Evolutionary conservation across 768 basidiomycete species (phyloP).

Genomic region (Aureoboletus auriporus): DNA sequence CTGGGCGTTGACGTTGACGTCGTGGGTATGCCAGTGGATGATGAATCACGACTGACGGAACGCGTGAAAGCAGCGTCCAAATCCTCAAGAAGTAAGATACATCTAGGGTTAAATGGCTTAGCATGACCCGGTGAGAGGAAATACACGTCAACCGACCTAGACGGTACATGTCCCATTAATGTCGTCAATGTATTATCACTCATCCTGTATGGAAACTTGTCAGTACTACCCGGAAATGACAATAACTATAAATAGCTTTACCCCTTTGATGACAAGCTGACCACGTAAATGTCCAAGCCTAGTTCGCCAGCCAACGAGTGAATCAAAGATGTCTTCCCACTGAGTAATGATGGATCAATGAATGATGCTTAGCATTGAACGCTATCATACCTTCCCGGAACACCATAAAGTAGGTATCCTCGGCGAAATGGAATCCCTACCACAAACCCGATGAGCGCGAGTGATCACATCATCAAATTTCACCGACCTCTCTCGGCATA

Average conservation of each 20-base stretch:
- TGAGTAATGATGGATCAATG: conserved; percentile 28
- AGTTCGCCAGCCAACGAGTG: conserved; percentile 84
- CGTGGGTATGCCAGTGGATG: conserved; percentile 71
- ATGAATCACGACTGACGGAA: conserved; percentile 76
- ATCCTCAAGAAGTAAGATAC: conserved; percentile 91
- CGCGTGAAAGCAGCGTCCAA: conserved; percentile 90
- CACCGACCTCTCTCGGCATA: conserved; percentile 82
- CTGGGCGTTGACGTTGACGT: conserved; percentile 39
- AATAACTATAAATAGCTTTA: conserved; percentile 30
- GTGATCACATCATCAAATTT: conserved; percentile 14
- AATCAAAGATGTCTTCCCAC: conserved; percentile 84
- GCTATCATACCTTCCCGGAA: conserved; percentile 67
- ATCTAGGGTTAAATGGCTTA: conserved; percentile 41
- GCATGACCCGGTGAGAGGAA: conserved; percentile 8
- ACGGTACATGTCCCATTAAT: conserved; percentile 85
- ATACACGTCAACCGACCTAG: conserved; percentile 46
- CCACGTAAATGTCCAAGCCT: conserved; percentile 86
- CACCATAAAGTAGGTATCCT: conserved; percentile 81
- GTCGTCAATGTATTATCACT: conserved; percentile 85
- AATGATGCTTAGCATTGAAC: conserved; percentile 10
- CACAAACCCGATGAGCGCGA: conserved; percentile 16
- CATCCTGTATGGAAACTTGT: conserved; percentile 51
- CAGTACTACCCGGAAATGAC: conserved; percentile 5
- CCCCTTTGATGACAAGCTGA: conserved; percentile 87
- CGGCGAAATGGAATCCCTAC: conserved; percentile 84